Conservation (phyloP, 2,329 filamentous ascomycete genomes). For the Alternaria ethzedia region DNA sequence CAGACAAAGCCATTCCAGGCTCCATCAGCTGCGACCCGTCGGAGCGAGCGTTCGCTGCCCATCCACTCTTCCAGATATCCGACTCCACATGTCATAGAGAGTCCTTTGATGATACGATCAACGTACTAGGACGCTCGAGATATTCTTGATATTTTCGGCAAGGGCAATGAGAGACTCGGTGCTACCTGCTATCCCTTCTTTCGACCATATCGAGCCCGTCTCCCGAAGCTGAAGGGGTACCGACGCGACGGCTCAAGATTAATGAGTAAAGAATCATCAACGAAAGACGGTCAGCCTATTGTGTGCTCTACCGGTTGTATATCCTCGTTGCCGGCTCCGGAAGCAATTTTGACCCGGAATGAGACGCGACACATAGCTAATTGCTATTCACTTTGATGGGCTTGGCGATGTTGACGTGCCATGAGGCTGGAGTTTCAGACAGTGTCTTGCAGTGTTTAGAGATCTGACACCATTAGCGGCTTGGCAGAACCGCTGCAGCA, state of each 20-base stretch:
- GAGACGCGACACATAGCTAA: background rate
- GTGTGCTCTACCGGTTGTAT: background rate
- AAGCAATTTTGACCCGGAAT: background rate
- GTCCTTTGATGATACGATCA: background rate
- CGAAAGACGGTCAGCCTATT: background rate
- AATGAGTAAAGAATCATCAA: background rate
- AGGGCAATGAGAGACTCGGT: background rate
- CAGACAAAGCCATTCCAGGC: slow-evolving; percentile 53
- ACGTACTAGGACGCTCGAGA: background rate
- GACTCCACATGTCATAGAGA: slow-evolving; percentile 39
- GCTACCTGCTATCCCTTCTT: background rate
- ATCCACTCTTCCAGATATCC: slow-evolving; percentile 54
- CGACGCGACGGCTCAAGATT: background rate
- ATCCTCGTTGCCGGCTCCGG: background rate
- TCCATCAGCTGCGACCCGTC: slow-evolving; percentile 43
- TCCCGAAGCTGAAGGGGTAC: background rate
- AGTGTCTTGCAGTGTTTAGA: background rate
- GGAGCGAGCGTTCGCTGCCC: slow-evolving; percentile 48
- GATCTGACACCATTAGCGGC: background rate
- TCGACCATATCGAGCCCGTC: background rate
- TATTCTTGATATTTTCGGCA: background rate
- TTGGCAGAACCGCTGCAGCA: background rate
- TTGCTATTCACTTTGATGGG: background rate
- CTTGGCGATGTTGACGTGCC: background rate
- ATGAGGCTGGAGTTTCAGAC: background rate